Percentiles rank a stretch among this genome's conserved stretches.
phyloP scores from a whole-genome alignment of 2,329 filamentous ascomycete species.

The Fusarium staphyleae region DNA sequence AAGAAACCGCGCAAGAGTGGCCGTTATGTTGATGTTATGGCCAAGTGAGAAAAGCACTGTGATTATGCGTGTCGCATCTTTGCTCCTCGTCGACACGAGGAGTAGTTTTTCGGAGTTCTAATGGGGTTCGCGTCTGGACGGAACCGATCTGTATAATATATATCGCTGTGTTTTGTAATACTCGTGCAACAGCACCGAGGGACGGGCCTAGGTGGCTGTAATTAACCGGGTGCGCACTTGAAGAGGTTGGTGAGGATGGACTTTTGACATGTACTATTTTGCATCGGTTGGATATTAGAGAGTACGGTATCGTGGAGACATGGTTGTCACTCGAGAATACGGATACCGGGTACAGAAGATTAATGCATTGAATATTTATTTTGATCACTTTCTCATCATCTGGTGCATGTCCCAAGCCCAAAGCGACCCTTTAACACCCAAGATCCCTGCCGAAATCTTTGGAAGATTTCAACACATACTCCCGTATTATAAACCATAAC shows the following conservation, averaged over 20 bases:
- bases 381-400: not conserved
- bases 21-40: slow-evolving; percentile 96
- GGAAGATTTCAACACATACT: not conserved
- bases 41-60: slow-evolving; percentile 56
- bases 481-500: not conserved
- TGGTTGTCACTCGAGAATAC: slow-evolving; percentile 15
- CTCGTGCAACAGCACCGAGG: slow-evolving; percentile 9
- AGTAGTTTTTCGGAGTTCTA: slow-evolving; percentile 29
- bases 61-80: slow-evolving; percentile 13
- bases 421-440: not conserved
- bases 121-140: slow-evolving; percentile 28
- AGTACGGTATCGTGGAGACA: slow-evolving; percentile 19
- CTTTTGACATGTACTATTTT: slow-evolving; percentile 33
- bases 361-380: slow-evolving; percentile 31
- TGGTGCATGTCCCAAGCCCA: not conserved
- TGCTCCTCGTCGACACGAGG: slow-evolving; percentile 13
- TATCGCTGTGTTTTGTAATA: slow-evolving; percentile 31
- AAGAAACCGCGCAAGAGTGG: slow-evolving; percentile 83
- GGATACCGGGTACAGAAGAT: slow-evolving; percentile 18
- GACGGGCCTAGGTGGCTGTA: slow-evolving; percentile 21
- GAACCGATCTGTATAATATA: slow-evolving; percentile 38
- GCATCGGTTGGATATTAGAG: slow-evolving; percentile 31
- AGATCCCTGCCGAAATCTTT: slow-evolving; percentile 11
- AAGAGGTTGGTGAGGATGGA: slow-evolving; percentile 18
- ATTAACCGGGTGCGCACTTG: slow-evolving; percentile 24